These are phyloP conservation scores for Neocucurbitaria cava DNA, from an alignment of 2,329 filamentous ascomycete genomes.

Conservation along the genomic window DNA sequence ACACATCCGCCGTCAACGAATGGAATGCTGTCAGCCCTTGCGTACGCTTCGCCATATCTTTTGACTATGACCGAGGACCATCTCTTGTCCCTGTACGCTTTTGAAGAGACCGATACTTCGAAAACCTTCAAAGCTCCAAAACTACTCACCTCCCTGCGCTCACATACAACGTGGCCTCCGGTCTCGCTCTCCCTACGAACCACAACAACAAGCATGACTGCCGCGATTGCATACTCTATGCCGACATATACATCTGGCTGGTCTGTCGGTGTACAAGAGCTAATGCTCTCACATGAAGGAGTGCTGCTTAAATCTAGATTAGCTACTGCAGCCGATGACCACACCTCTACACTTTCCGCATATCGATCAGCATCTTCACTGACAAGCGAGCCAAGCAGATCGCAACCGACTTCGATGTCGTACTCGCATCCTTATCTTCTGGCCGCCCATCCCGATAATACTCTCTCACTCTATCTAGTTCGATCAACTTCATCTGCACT, in stretches of 20 bases:
- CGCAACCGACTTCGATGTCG: constrained; percentile 58
- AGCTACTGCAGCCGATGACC: constrained; percentile 58
- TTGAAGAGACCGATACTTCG: constrained; percentile 44
- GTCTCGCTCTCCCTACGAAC: constrained; percentile 83
- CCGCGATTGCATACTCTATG: constrained; percentile 86
- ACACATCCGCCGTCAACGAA: constrained; percentile 68
- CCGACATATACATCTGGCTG: constrained; percentile 79
- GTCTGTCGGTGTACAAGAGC: constrained; percentile 90
- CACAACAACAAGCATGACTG: constrained; percentile 69
- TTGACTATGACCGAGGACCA: constrained; percentile 79
- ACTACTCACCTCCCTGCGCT: constrained; percentile 79
- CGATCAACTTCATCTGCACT: constrained; percentile 72
- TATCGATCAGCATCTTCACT: constrained; percentile 33
- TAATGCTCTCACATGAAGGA: constrained; percentile 67
- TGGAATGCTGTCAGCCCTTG: constrained; percentile 72
- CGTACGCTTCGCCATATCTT: constrained; percentile 76
- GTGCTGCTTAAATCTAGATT: constrained; percentile 58
- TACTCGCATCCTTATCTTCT: constrained; percentile 83
- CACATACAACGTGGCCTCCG: constrained; percentile 78
- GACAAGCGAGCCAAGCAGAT: constrained; percentile 27
- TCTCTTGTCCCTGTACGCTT: constrained; percentile 77
- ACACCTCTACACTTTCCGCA: constrained; percentile 51
- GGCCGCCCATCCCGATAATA: constrained; percentile 85
- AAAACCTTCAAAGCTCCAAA: constrained; percentile 53
- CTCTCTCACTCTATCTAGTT: constrained; percentile 80